Base-by-base conservation (phyloP, 768 basidiomycete genomes). In the Lactarius vividus region DNA sequence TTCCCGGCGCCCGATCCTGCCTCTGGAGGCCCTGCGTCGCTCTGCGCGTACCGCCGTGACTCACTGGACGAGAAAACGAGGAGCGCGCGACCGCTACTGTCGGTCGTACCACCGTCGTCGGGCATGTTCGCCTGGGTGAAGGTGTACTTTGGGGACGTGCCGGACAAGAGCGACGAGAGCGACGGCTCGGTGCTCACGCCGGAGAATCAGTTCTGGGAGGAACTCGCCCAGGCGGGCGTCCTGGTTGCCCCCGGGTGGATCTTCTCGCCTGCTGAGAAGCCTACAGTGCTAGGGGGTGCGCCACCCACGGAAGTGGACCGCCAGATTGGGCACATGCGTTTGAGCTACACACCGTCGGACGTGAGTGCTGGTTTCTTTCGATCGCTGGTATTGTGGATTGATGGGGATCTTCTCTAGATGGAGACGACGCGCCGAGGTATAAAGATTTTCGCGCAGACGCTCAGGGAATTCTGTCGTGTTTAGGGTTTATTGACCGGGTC, bases 81-180 rank as follows among this genome's bases (percentile, higher is more conserved):
- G 61, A 64, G 56, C 53, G 56, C 65, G 65, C 59, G 74, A 11
- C 73, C 80, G 28, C 72, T 88, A 65, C 83, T 92, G 68, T 86
- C 84, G 56, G 88, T 92, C 72, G 83, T 90, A 2, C 88, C 91
- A 15, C 91, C 92, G 0, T 82, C 83, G 1, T 82, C 88, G n/a
- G 92, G 92, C 9, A 95, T 94, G 92, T 94, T 92, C 75, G 68
- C 88, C 37, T 89, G 87, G 87, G 86, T 86, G 72, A 81, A 81
- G 70, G 72, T 93, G 31, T 82, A 91, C 76, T 80, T 92, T 46
- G 80, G 84, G 26, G 75, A 80, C 60, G 84, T 87, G 71, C 84
- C 85, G 3, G 73, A 78, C 44, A 78, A 82, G 72, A 70, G 58
- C 62, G 63, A 71, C 20, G 70, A 75, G 23, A 49, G 79, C 63